Base-by-base conservation (phyloP, 306 rosid genomes). In the Citrullus colocynthis region DNA sequence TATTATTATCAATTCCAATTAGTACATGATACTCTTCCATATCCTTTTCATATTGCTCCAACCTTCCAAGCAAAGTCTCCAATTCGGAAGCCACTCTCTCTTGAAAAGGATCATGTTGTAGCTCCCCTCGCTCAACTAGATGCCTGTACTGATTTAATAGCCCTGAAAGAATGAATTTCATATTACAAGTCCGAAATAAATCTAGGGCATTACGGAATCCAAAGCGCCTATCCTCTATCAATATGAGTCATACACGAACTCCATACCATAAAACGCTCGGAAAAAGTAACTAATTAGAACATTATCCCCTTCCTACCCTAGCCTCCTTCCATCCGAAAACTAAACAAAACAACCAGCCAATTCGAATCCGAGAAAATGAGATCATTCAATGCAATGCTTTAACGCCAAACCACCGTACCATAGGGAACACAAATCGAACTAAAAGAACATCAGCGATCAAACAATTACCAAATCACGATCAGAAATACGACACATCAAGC, bases 11-110 rank as follows among this genome's bases (percentile, higher is more conserved):
- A 64, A 48, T 32, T 21, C 48, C 76, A 64, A 78, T 41, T 16
- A 24, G 78, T 86, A 95, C 97, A 83, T 89, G 95, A 86, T 90
- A 95, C 36, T 89, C 92, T 83, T 90, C 87, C 98, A 95, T 92
- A 61, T 89, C 92, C 80, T 79, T 87, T 83, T 95, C 98, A 81
- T 95, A 90, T 83, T 88, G 86, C 87, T 88, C 96, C 88, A 92
- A 88, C 85, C 96, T 92, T 78, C 90, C 89, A 58, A 95, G 88
- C 85, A 95, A 80, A 24, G 83, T 87, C 85, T 92, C 93, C 54
- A 92, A 86, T 76, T 89, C 89, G 15, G 75, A 78, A 60, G 98
- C 97, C 41, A 95, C 96, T 75, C 64, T 81, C 78, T 92, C 95
- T 80, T 95, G 98, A 80, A 87, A 86, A 79, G 93, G 88, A 92